phyloP scores from a whole-genome alignment of 2,329 filamentous ascomycete species.

The Ophiocordyceps robertsii region DNA sequence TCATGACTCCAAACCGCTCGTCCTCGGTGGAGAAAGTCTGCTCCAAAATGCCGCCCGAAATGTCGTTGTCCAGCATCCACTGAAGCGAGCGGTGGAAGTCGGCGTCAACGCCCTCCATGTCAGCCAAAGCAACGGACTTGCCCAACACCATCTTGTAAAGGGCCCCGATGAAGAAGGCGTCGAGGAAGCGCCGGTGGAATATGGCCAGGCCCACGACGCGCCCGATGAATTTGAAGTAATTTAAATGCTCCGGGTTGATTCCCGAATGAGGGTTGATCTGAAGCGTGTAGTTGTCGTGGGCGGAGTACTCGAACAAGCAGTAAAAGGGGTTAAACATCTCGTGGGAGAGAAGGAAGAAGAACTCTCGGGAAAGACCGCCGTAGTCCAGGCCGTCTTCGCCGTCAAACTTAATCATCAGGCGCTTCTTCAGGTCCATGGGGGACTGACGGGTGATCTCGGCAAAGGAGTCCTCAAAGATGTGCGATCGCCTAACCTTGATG shows the following conservation, averaged over 20 bases:
- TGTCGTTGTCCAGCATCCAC: constrained; percentile 98
- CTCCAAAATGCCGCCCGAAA: constrained; percentile 80
- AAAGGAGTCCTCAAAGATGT: constrained; percentile 98
- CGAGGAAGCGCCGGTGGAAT: constrained; percentile 93
- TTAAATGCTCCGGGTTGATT: constrained; percentile 97
- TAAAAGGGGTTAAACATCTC: constrained; percentile 99
- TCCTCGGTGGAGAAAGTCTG: constrained; percentile 96
- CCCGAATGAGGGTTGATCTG: constrained; percentile 99
- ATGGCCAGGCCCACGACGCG: constrained; percentile 94
- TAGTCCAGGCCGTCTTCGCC: constrained; percentile 97
- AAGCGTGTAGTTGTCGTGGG: constrained; percentile 98
- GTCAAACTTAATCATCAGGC: constrained; percentile 99
- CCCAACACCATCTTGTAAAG: constrained; percentile 99
- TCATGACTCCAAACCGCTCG: constrained; percentile 89
- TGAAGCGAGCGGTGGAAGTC: constrained; percentile 94
- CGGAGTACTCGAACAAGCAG: constrained; percentile 97
- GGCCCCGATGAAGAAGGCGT: constrained; percentile 97
- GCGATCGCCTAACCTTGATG: constrained; percentile 89
- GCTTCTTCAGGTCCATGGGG: constrained; percentile 91
- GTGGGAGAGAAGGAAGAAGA: constrained; percentile 97
- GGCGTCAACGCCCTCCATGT: constrained; percentile 98
- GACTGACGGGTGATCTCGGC: constrained; percentile 97
- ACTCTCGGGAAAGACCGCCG: constrained; percentile 92
- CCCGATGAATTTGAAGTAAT: constrained; percentile 99
- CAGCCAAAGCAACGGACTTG: constrained; percentile 80